phyloP scores from a whole-genome alignment of 768 basidiomycete genomes.

The Termitomyces titanicus region DNA sequence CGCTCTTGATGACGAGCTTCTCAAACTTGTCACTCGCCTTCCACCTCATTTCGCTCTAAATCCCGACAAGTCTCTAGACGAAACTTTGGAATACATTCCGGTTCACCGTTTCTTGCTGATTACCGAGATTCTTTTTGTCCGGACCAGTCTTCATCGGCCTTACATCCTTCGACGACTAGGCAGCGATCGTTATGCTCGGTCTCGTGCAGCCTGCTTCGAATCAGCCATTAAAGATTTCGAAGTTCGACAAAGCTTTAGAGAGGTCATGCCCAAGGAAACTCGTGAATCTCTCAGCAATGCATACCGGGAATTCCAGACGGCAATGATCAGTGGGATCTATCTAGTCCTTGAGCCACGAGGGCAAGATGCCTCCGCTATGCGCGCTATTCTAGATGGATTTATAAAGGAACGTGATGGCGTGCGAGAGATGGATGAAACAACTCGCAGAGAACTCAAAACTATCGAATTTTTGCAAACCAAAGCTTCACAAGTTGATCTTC shows the following conservation, averaged over 20 bases:
- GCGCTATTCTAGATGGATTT: slow-evolving; percentile 75
- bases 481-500: slow-evolving; percentile 49
- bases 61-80: slow-evolving; percentile 77
- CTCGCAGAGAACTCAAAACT: slow-evolving; percentile 76
- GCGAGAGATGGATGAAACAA: slow-evolving; percentile 79
- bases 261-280: slow-evolving; percentile 57
- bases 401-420: slow-evolving; percentile 62
- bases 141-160: slow-evolving; percentile 82
- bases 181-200: slow-evolving; percentile 78
- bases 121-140: slow-evolving; percentile 85
- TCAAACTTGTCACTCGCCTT: slow-evolving; percentile 69
- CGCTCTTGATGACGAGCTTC: slow-evolving; percentile 77
- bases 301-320: slow-evolving; percentile 84
- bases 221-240: slow-evolving; percentile 86
- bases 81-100: slow-evolving; percentile 59
- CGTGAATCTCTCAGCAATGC: slow-evolving; percentile 74
- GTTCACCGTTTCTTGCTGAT: slow-evolving; percentile 86
- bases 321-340: slow-evolving; percentile 88
- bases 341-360: slow-evolving; percentile 77
- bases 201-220: slow-evolving; percentile 85
- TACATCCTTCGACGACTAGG: slow-evolving; percentile 79
- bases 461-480: slow-evolving; percentile 78
- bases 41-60: slow-evolving; percentile 77
- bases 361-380: slow-evolving; percentile 66
- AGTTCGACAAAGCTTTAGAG: slow-evolving; percentile 67